Conservation (phyloP, 495 filamentous ascomycete species). For the Aspergillus asperescens region DNA sequence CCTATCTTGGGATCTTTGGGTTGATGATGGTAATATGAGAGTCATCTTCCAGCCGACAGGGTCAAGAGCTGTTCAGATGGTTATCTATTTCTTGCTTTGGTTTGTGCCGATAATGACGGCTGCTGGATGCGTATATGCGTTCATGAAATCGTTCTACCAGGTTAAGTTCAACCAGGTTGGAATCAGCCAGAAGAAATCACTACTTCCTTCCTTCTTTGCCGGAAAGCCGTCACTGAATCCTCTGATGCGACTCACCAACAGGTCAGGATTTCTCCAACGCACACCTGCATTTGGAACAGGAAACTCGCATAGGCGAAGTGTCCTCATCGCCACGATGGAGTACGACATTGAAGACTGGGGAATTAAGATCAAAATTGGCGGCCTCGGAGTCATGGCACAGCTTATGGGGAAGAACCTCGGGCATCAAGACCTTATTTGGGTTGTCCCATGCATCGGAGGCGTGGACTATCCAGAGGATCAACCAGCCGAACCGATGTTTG, state of each 20-base stretch:
- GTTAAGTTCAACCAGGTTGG: slow-evolving; percentile 68
- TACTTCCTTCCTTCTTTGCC: slow-evolving; percentile 35
- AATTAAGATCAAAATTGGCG: slow-evolving; percentile 71
- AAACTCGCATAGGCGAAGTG: slow-evolving; percentile 43
- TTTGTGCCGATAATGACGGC: slow-evolving; percentile 51
- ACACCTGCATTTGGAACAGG: slow-evolving; percentile 43
- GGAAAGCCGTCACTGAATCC: slow-evolving; percentile 30
- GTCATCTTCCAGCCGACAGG: slow-evolving; percentile 53
- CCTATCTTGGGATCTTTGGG: slow-evolving; percentile 50
- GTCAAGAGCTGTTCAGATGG: slow-evolving; percentile 51
- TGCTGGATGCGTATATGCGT: slow-evolving; percentile 49
- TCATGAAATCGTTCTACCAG: slow-evolving; percentile 62
- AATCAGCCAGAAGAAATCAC: slow-evolving; percentile 45
- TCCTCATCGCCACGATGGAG: slow-evolving; percentile 67
- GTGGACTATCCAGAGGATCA: slow-evolving; percentile 60
- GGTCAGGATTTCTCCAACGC: slow-evolving; percentile 42
- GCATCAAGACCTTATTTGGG: slow-evolving; percentile 67
- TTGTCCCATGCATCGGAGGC: slow-evolving; percentile 69
- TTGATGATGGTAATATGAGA: slow-evolving; percentile 51
- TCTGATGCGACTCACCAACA: slow-evolving; percentile 33
- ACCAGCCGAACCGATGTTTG: slow-evolving; percentile 56
- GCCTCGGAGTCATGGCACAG: slow-evolving; percentile 64
- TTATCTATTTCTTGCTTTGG: slow-evolving; percentile 53
- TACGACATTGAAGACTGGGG: slow-evolving; percentile 69
- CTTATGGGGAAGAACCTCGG: slow-evolving; percentile 65